These are phyloP conservation scores for Prunus campanulata DNA, from an alignment of 306 rosid species.

Conservation along the genomic window DNA sequence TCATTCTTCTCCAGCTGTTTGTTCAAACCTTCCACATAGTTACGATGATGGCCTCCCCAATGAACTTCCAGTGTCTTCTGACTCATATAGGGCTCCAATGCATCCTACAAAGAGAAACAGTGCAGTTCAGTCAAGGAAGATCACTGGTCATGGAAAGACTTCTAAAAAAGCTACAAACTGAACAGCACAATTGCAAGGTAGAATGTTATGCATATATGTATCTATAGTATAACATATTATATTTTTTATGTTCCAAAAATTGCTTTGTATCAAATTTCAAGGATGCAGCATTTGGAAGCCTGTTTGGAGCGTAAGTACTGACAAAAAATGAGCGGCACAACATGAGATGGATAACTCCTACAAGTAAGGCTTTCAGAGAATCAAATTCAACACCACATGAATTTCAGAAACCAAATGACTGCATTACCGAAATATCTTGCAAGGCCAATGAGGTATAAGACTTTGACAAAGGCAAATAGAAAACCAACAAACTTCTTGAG, in stretches of 20 bases:
- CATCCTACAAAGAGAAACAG: neutral
- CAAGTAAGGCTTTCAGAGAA: neutral
- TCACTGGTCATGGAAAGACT: neutral
- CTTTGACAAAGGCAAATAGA: neutral
- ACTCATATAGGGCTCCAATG: slow-evolving; percentile 61
- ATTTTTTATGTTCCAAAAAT: neutral
- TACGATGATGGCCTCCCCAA: slow-evolving; percentile 83
- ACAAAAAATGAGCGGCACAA: neutral
- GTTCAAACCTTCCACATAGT: slow-evolving; percentile 69
- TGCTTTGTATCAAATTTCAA: neutral
- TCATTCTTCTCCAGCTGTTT: slow-evolving; percentile 78
- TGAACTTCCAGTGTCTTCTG: slow-evolving; percentile 50
- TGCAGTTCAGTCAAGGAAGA: neutral
- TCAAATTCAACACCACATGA: neutral
- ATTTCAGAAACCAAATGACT: neutral
- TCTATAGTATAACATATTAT: neutral
- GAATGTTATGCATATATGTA: neutral
- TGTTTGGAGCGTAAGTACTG: neutral
- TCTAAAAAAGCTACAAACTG: neutral
- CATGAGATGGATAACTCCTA: neutral
- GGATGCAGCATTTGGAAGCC: neutral
- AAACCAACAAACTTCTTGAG: neutral
- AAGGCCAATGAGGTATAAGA: neutral
- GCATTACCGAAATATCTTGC: neutral
- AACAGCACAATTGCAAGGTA: neutral